Percentiles rank a stretch among this genome's conserved stretches.
phyloP scores from a whole-genome alignment of 495 filamentous ascomycete species.

The Glutinoglossum americanum region DNA sequence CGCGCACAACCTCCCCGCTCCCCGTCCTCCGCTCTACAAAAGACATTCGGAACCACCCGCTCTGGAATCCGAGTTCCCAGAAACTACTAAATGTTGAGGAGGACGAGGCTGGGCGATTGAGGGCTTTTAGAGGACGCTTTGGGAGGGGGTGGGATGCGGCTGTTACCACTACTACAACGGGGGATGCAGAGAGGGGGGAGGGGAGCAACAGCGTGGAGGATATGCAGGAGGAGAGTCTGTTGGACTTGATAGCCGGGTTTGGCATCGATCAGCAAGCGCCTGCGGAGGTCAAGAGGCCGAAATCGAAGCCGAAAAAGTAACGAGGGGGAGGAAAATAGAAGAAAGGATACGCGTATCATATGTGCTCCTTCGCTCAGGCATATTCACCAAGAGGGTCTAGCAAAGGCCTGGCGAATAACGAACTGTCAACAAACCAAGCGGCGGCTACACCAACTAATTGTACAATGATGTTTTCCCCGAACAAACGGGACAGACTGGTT shows the following conservation, averaged over 20 bases:
- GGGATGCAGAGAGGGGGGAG: conserved; percentile 12
- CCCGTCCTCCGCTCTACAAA: conserved; percentile 58
- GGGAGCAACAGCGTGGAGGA: conserved; percentile 13
- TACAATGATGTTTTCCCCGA: too few species aligned
- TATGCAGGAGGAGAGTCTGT: conserved; percentile 11
- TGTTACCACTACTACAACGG: conserved; percentile 7
- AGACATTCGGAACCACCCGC: conserved; percentile 65
- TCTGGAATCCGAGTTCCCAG: conserved; percentile 74
- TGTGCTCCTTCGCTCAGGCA: too few species aligned
- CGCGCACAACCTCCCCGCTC: conserved; percentile 68
- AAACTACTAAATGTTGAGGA: conserved; percentile 72
- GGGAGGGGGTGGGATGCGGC: conserved; percentile 62
- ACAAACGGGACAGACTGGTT: too few species aligned
- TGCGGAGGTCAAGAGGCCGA: neutral
- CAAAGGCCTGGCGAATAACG: neutral
- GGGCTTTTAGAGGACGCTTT: conserved; percentile 65
- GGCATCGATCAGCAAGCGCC: conserved; percentile 18
- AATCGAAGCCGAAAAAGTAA: neutral
- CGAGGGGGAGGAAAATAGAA: neutral
- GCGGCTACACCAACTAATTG: too few species aligned
- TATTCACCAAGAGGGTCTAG: too few species aligned
- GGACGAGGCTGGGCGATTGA: conserved; percentile 82
- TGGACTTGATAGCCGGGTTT: conserved; percentile 51
- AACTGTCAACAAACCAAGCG: neutral
- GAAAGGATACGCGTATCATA: neutral